These are phyloP conservation scores for Lecanoromycetidae sp. DNA, from an alignment of 2,329 filamentous ascomycete genomes.

Conservation along the genomic window DNA sequence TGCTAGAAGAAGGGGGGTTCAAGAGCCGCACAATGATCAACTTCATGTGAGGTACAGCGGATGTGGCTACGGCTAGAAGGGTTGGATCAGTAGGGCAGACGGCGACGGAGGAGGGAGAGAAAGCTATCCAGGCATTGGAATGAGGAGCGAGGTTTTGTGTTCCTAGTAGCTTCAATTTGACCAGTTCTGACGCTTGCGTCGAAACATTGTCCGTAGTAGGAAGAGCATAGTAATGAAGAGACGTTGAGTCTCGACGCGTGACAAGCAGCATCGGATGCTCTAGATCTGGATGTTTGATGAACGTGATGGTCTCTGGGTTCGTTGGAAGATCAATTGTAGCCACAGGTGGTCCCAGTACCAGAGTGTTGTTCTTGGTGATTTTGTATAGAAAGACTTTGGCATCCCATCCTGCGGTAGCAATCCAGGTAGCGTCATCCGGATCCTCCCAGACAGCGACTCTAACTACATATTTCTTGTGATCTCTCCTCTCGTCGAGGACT, in stretches of 20 bases:
- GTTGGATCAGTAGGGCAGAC: slow-evolving; percentile 43
- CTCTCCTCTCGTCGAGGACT: slow-evolving; percentile 38
- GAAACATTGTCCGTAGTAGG: slow-evolving; percentile 19
- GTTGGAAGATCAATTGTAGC: slow-evolving; percentile 35
- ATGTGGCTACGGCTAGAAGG: slow-evolving; percentile 46
- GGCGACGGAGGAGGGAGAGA: slow-evolving; percentile 47
- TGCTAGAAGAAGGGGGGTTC: slow-evolving; percentile 30
- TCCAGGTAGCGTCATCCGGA: slow-evolving; percentile 25
- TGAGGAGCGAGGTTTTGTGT: slow-evolving; percentile 50
- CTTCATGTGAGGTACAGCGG: slow-evolving; percentile 48
- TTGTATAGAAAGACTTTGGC: slow-evolving; percentile 43
- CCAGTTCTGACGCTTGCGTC: background rate
- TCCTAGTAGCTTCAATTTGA: slow-evolving; percentile 34
- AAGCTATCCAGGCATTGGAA: slow-evolving; percentile 52
- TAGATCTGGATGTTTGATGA: slow-evolving; percentile 39
- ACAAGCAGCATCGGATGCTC: slow-evolving; percentile 39
- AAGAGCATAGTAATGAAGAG: slow-evolving; percentile 44
- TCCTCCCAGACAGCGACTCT: slow-evolving; percentile 34
- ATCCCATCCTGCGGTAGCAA: slow-evolving; percentile 53
- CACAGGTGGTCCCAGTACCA: slow-evolving; percentile 28
- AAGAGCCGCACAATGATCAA: slow-evolving; percentile 47
- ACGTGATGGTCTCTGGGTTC: slow-evolving; percentile 46
- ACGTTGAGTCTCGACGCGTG: slow-evolving; percentile 46
- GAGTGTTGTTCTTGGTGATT: slow-evolving; percentile 16
- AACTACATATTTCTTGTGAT: slow-evolving; percentile 49